A percentile compares a stretch with the other conserved stretches of the same genome.
These are phyloP conservation scores for Leccinum uliginosum DNA, from an alignment of 768 basidiomycete genomes.

Conservation along the genomic window DNA sequence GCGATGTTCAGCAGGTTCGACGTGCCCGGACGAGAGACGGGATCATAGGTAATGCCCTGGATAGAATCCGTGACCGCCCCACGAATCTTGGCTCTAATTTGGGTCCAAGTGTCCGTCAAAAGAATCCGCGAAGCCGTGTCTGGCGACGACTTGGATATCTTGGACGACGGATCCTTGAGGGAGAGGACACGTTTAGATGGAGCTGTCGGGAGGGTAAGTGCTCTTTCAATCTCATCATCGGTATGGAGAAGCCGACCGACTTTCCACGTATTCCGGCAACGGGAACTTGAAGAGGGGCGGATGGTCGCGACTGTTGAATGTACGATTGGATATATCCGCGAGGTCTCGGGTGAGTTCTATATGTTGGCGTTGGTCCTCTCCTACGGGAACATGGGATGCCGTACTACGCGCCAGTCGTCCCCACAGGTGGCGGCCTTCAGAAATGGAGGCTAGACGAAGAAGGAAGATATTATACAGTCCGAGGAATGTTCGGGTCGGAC, in stretches of 20 bases:
- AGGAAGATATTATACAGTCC: no score
- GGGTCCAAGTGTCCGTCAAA: constrained; percentile 64
- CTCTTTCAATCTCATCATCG: background rate
- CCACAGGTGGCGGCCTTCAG: no score
- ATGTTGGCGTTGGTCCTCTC: constrained; percentile 95
- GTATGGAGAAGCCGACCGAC: constrained; percentile 42
- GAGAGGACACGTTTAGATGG: constrained; percentile 80
- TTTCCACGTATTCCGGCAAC: constrained; percentile 65
- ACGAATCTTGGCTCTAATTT: constrained; percentile 70
- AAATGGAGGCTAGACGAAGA: no score
- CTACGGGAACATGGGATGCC: constrained; percentile 91
- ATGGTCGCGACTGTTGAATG: constrained; percentile 43
- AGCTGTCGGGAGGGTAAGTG: constrained; percentile 41
- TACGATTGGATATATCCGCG: constrained; percentile 77
- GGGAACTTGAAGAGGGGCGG: constrained; percentile 64
- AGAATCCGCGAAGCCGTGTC: constrained; percentile 78
- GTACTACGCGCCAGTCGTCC: constrained; percentile 34
- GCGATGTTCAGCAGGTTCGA: constrained; percentile 79
- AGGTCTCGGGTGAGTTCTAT: constrained; percentile 87
- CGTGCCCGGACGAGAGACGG: constrained; percentile 71
- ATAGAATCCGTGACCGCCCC: constrained; percentile 84
- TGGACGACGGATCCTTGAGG: constrained; percentile 76
- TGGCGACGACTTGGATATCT: constrained; percentile 95
- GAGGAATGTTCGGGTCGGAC: no score
- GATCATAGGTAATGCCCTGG: constrained; percentile 74